These are phyloP conservation scores for Leptographium procerum DNA, from an alignment of 2,329 filamentous ascomycete species.

Conservation along the genomic window DNA sequence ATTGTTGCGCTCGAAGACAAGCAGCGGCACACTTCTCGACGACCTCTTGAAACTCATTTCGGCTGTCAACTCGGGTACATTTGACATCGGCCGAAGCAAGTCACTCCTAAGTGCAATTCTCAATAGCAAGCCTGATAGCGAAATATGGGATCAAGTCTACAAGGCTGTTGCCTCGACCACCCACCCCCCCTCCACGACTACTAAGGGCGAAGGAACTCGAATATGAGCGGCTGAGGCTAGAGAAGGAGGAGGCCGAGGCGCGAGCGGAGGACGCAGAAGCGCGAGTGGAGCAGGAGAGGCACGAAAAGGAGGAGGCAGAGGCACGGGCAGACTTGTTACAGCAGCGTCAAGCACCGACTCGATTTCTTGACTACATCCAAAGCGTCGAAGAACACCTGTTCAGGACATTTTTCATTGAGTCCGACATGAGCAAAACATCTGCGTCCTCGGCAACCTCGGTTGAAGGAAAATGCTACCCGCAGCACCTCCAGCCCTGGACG, in stretches of 20 bases:
- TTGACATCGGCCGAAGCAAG: conserved; percentile 17
- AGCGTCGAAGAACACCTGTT: background rate
- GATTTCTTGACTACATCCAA: background rate
- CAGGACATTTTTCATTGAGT: background rate
- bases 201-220: background rate
- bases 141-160: conserved; percentile 23
- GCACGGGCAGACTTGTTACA: background rate
- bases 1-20: background rate
- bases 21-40: background rate
- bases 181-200: no score
- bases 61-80: conserved; percentile 9
- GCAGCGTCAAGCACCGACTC: background rate
- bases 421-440: background rate
- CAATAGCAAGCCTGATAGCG: conserved; percentile 16
- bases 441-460: background rate
- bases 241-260: background rate
- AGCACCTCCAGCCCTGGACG: background rate
- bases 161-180: conserved; percentile 20
- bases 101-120: conserved; percentile 21
- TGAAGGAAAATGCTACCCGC: background rate
- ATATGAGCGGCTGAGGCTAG: background rate
- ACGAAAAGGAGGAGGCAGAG: background rate
- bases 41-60: background rate
- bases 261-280: background rate
- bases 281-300: background rate